Conservation (phyloP, 441 rosid species). For the Brassica hybrid region DNA sequence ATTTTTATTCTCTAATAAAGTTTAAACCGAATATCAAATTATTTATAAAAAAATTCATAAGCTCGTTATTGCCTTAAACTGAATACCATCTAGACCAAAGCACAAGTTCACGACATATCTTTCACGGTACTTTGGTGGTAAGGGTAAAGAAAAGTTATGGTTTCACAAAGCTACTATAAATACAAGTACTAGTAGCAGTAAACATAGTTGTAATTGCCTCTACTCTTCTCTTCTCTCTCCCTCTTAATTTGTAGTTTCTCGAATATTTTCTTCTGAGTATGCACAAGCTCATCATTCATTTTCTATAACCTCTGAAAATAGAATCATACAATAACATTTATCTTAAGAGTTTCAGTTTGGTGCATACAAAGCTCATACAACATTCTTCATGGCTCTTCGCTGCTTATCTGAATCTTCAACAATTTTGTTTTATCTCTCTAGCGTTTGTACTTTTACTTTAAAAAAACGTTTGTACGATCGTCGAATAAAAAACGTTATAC, state of each 20-base stretch:
- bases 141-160: constrained; percentile 3
- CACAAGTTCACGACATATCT: constrained; percentile 7
- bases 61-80: neutral
- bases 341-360: constrained; percentile 13
- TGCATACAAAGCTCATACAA: neutral
- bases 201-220: neutral
- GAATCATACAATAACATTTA: neutral
- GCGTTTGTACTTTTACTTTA: constrained; percentile 23
- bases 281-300: neutral
- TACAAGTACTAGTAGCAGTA: neutral
- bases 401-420: constrained; percentile 28
- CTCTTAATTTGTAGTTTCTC: neutral
- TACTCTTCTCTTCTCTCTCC: neutral
- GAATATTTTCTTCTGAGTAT: constrained; percentile 7
- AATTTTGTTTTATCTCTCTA: constrained; percentile 27
- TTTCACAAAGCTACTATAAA: neutral
- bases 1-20: no score
- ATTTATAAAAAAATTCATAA: no score
- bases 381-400: constrained; percentile 37
- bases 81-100: constrained; percentile 2
- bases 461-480: no score
- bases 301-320: constrained; percentile 11
- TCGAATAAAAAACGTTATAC: no score
- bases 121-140: neutral
- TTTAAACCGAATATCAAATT: no score